Percentiles rank a stretch among this genome's conserved stretches.
These are phyloP conservation scores for Amanita brunnescens DNA, from an alignment of 768 basidiomycete genomes.

Conservation along the genomic window DNA sequence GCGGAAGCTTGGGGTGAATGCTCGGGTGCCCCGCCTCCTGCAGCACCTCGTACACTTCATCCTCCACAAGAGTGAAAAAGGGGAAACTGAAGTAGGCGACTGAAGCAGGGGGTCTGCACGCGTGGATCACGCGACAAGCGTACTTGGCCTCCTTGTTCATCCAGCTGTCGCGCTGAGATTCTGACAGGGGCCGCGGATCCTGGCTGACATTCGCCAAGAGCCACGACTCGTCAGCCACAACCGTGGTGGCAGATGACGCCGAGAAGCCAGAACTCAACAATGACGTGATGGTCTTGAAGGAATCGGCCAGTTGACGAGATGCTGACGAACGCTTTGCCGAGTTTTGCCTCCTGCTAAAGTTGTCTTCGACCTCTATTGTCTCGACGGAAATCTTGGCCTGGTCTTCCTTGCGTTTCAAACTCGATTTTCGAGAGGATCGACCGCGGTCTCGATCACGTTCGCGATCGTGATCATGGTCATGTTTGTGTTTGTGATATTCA, in stretches of 20 bases:
- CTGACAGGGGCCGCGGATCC: conserved; percentile 16
- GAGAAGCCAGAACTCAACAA: conserved; percentile 4
- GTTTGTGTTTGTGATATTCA: conserved; percentile 1
- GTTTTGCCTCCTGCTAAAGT: conserved; percentile 3
- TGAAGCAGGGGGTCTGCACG: conserved; percentile 53
- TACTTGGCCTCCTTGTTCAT: conserved; percentile 47
- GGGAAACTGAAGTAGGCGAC: conserved; percentile 67
- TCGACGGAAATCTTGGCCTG: background rate
- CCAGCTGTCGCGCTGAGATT: conserved; percentile 33
- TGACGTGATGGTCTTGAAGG: conserved; percentile 8
- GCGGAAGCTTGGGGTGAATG: conserved; percentile 59
- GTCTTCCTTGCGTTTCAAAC: conserved; percentile 19
- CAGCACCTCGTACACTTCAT: conserved; percentile 57
- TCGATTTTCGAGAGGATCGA: conserved; percentile 18
- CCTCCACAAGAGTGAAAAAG: conserved; percentile 63
- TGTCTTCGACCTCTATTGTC: background rate
- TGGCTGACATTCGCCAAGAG: conserved; percentile 13
- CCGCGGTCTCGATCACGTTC: conserved; percentile 17
- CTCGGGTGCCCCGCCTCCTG: conserved; percentile 76
- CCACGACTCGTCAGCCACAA: conserved; percentile 1
- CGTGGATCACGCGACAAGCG: conserved; percentile 58
- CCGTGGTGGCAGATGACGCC: background rate
- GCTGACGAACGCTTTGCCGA: conserved; percentile 8
- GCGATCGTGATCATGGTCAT: conserved; percentile 3
- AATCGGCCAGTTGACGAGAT: conserved; percentile 6